Conservation (phyloP, 352 stramenopile genomes). For the Globisporangium apiculatum region DNA sequence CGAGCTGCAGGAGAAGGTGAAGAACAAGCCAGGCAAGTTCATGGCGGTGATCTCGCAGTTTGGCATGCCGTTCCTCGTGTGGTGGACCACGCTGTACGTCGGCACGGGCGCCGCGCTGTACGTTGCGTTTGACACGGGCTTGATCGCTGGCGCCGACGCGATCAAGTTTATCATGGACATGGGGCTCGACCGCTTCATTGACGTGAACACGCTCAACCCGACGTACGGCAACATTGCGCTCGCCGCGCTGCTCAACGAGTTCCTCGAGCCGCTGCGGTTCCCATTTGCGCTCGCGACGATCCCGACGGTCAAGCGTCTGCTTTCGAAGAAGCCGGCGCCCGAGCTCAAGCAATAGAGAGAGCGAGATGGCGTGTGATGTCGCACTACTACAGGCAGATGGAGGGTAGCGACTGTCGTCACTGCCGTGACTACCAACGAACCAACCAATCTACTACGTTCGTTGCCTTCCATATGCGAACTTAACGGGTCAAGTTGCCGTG, state of each 20-base stretch:
- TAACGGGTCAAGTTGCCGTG: too few species aligned
- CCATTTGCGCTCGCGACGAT: slow-evolving; percentile 82
- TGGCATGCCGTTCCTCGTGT: slow-evolving; percentile 76
- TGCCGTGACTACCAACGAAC: too few species aligned
- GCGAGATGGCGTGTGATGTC: not conserved
- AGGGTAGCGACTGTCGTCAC: too few species aligned
- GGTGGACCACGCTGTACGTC: slow-evolving; percentile 78
- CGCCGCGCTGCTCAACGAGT: slow-evolving; percentile 83
- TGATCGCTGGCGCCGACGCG: slow-evolving; percentile 65
- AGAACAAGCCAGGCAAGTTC: slow-evolving; percentile 73
- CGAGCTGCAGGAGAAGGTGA: slow-evolving; percentile 43
- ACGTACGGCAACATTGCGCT: slow-evolving; percentile 85
- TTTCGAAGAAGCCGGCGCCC: slow-evolving; percentile 33
- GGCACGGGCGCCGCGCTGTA: slow-evolving; percentile 69
- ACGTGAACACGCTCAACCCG: slow-evolving; percentile 67
- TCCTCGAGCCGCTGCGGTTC: slow-evolving; percentile 78
- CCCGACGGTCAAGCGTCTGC: slow-evolving; percentile 63
- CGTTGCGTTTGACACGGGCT: slow-evolving; percentile 58
- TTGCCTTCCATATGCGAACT: too few species aligned
- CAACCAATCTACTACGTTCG: too few species aligned
- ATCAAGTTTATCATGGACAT: slow-evolving; percentile 83
- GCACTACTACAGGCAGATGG: not conserved
- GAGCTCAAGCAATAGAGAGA: not conserved
- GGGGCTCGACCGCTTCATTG: slow-evolving; percentile 71
- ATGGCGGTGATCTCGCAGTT: slow-evolving; percentile 78